Conservation (phyloP, 257 asterid genomes). For the Gentiana dahurica region DNA sequence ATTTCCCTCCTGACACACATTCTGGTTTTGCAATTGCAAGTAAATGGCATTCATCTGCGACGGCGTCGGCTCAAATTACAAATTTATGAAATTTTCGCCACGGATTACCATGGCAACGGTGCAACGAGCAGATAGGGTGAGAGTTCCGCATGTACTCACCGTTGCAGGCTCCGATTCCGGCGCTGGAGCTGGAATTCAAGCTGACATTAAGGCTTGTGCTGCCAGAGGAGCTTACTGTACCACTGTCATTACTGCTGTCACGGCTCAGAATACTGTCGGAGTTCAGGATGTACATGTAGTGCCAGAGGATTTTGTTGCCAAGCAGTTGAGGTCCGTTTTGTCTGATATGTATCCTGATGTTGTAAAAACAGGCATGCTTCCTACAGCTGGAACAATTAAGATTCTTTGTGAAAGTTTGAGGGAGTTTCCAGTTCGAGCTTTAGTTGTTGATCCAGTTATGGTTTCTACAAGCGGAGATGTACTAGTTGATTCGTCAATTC, state of each 20-base stretch:
- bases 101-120: conserved; percentile 25
- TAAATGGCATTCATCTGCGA: no score
- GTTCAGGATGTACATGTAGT: conserved; percentile 81
- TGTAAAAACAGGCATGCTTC: conserved; percentile 98
- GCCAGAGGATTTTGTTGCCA: conserved; percentile 53
- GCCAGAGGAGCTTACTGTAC: conserved; percentile 85
- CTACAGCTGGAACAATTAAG: conserved; percentile 67
- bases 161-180: conserved; percentile 98
- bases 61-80: no score
- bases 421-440: conserved; percentile 64
- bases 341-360: conserved; percentile 92
- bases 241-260: conserved; percentile 83
- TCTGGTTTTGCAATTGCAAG: no score
- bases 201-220: conserved; percentile 87
- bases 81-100: not conserved
- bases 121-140: conserved; percentile 28
- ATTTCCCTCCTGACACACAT: no score
- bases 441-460: conserved; percentile 99
- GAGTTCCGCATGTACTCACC: conserved; percentile 77
- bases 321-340: conserved; percentile 73
- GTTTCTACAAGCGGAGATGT: conserved; percentile 89
- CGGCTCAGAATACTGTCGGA: conserved; percentile 90
- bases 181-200: conserved; percentile 94
- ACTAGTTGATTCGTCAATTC: conserved; percentile 62
- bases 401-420: conserved; percentile 57